phyloP scores from a whole-genome alignment of 768 basidiomycete genomes.

The Pleurotus citrinopileatus region DNA sequence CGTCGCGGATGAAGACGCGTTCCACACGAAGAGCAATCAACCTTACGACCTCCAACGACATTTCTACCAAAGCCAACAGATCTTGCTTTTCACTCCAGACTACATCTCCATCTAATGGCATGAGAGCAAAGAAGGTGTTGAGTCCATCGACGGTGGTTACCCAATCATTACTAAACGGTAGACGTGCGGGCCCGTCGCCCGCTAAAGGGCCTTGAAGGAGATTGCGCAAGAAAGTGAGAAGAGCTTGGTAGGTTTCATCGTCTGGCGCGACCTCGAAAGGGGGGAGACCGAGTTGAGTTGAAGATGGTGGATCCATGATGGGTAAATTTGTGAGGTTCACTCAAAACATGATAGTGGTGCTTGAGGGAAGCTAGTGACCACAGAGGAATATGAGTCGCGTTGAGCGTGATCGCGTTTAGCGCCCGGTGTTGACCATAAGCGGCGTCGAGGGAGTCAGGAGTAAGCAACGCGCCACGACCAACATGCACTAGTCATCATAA shows the following conservation, averaged over 20 bases:
- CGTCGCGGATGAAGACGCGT: conserved; percentile 44
- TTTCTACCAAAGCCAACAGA: conserved; percentile 51
- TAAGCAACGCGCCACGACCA: no score
- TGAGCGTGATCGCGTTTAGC: background rate
- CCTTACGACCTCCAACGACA: conserved; percentile 52
- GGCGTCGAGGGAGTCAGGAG: no score
- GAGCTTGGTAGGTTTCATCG: conserved; percentile 33
- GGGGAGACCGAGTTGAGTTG: conserved; percentile 28
- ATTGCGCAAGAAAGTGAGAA: conserved; percentile 40
- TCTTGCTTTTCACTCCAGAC: conserved; percentile 57
- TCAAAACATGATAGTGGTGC: background rate
- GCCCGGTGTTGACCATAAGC: no score
- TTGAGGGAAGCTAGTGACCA: background rate
- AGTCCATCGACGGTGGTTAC: conserved; percentile 47
- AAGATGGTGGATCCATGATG: conserved; percentile 16
- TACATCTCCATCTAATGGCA: conserved; percentile 50
- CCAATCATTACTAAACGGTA: conserved; percentile 41
- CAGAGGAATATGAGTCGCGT: background rate
- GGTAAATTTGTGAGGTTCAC: background rate
- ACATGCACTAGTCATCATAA: background rate
- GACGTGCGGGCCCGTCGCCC: conserved; percentile 25
- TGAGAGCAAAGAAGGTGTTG: conserved; percentile 49
- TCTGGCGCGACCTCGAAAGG: conserved; percentile 24
- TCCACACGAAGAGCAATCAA: conserved; percentile 48
- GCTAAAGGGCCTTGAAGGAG: conserved; percentile 34